A percentile compares a stretch with the other conserved stretches of the same genome.
These are phyloP conservation scores for Vanderwaltozyma verrucispora DNA, from an alignment of 805 yeast genomes.

Conservation along the genomic window DNA sequence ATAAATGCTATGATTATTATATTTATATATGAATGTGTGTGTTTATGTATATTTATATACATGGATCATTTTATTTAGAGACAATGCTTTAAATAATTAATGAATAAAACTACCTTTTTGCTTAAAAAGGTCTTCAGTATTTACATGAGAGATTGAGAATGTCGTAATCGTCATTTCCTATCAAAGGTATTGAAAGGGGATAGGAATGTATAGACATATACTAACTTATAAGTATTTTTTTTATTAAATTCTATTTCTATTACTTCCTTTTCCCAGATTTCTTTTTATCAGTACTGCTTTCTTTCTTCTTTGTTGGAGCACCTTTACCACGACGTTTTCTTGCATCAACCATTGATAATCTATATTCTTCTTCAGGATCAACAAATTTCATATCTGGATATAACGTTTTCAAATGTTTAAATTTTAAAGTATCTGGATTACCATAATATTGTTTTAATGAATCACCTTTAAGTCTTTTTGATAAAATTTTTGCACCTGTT, in stretches of 20 bases:
- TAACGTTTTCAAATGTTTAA: constrained; percentile 46
- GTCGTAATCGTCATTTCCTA: too few species aligned
- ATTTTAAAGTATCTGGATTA: constrained; percentile 55
- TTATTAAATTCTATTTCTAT: not conserved
- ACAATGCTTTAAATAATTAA: too few species aligned
- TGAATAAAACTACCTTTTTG: too few species aligned
- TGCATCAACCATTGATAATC: constrained; percentile 51
- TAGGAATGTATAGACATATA: too few species aligned
- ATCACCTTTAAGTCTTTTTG: constrained; percentile 63
- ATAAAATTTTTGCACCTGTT: constrained; percentile 63
- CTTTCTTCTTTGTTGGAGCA: constrained; percentile 67
- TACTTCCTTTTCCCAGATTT: constrained; percentile 31
- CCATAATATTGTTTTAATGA: constrained; percentile 65
- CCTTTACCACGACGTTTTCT: constrained; percentile 84
- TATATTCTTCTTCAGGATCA: constrained; percentile 60
- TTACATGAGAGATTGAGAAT: too few species aligned
- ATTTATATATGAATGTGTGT: too few species aligned
- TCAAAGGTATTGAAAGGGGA: too few species aligned
- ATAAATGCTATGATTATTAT: too few species aligned
- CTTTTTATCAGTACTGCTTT: constrained; percentile 28
- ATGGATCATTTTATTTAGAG: too few species aligned
- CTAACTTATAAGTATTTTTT: too few species aligned
- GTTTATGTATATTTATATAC: too few species aligned
- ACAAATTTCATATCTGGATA: constrained; percentile 41
- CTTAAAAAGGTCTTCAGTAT: too few species aligned